phyloP scores from a whole-genome alignment of 2,329 filamentous ascomycete species.

The Colletotrichum cuscutae region DNA sequence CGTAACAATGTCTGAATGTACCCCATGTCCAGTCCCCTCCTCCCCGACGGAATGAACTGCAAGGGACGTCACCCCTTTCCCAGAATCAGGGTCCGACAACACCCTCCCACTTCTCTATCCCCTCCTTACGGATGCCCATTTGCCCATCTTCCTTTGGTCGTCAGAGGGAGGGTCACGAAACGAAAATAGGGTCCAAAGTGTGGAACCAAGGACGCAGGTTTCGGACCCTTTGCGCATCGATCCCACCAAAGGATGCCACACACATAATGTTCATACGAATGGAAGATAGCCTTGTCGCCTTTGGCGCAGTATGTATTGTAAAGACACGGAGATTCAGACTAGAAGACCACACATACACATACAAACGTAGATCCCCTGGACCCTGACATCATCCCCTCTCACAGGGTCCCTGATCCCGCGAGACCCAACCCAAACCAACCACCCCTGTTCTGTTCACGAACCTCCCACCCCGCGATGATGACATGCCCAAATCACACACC shows the following conservation, averaged over 20 bases:
- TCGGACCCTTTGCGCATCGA: constrained; percentile 30
- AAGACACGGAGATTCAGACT: neutral
- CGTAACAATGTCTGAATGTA: constrained; percentile 1
- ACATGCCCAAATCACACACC: constrained; percentile 12
- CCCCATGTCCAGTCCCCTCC: neutral
- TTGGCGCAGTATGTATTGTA: neutral
- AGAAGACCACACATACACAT: neutral
- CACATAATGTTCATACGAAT: neutral
- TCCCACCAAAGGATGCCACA: neutral
- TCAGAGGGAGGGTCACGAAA: neutral
- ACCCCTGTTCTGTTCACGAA: neutral
- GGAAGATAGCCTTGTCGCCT: neutral
- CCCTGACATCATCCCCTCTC: constrained; percentile 30
- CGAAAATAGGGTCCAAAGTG: neutral
- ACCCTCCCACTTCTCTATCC: neutral
- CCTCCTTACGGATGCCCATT: too few species aligned
- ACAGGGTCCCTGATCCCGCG: neutral
- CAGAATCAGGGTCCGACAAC: constrained; percentile 10
- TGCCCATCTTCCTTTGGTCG: constrained; percentile 6
- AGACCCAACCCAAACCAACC: neutral
- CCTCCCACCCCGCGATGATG: constrained; percentile 25
- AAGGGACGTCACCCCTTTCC: constrained; percentile 27
- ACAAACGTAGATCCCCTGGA: constrained; percentile 19
- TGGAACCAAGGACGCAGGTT: constrained; percentile 25
- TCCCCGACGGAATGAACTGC: neutral